A percentile compares a stretch with the other conserved stretches of the same genome.
Evolutionary conservation across 1,284 basidiomycete species (phyloP).

Genomic region (Sutorius eximius): DNA sequence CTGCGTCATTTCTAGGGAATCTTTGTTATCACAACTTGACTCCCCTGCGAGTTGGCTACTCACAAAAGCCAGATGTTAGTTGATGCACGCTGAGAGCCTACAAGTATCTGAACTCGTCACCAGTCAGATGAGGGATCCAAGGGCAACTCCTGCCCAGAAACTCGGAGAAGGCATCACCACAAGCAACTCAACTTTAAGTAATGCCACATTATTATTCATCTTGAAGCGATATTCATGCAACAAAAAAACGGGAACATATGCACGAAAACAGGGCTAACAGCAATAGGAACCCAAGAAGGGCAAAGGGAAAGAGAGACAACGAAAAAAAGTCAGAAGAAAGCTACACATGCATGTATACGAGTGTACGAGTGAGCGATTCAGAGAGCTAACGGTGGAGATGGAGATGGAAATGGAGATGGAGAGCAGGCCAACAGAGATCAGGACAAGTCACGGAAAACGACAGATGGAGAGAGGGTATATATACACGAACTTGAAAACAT

Average conservation of each 20-base stretch:
- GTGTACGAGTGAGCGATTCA: not conserved
- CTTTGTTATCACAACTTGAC: not conserved
- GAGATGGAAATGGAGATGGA: slow-evolving; percentile 8
- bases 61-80: too few species aligned
- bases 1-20: not conserved
- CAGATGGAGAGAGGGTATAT: slow-evolving; percentile 20
- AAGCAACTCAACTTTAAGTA: too few species aligned
- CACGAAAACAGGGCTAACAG: not conserved
- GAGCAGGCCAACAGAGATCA: slow-evolving; percentile 12
- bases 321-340: not conserved
- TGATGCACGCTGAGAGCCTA: too few species aligned
- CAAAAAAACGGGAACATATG: not conserved
- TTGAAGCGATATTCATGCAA: slow-evolving; percentile 1
- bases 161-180: too few species aligned
- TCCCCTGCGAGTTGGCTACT: too few species aligned
- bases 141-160: too few species aligned
- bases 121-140: too few species aligned
- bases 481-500: slow-evolving; percentile 10
- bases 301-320: not conserved
- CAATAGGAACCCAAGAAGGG: too few species aligned
- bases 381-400: slow-evolving; percentile 7
- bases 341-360: slow-evolving; percentile 21
- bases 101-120: too few species aligned
- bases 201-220: slow-evolving; percentile 1
- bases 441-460: not conserved